phyloP scores from a whole-genome alignment of 352 stramenopile genomes.

The Pythium oligandrum region DNA sequence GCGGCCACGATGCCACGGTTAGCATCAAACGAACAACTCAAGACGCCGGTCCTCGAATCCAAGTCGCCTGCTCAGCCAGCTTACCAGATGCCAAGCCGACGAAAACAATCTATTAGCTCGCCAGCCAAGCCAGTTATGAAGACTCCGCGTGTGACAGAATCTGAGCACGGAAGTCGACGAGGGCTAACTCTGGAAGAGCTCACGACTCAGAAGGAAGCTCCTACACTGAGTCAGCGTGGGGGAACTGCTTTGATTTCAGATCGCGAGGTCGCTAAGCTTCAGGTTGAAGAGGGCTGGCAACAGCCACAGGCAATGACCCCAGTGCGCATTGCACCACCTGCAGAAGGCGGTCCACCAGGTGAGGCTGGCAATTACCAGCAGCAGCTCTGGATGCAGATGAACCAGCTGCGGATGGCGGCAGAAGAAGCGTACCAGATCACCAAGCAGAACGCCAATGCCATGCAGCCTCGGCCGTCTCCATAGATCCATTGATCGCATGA shows the following conservation, averaged over 20 bases:
- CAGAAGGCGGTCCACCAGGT: not conserved
- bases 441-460: constrained; percentile 28
- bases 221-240: not conserved
- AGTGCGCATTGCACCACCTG: not conserved
- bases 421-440: constrained; percentile 60
- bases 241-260: too few species aligned
- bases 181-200: not conserved
- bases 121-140: not conserved
- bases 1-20: not conserved
- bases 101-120: not conserved
- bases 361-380: constrained; percentile 10
- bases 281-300: not conserved
- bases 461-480: not conserved
- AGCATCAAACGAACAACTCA: not conserved
- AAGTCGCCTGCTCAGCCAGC: not conserved
- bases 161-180: too few species aligned
- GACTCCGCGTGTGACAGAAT: not conserved
- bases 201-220: not conserved
- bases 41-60: not conserved
- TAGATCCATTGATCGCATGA: too few species aligned
- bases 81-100: not conserved
- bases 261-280: not conserved
- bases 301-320: not conserved
- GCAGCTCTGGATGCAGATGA: constrained; percentile 46
- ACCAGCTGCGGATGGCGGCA: constrained; percentile 43